Conservation (phyloP, 257 asterid species). For the Gentiana straminea region DNA sequence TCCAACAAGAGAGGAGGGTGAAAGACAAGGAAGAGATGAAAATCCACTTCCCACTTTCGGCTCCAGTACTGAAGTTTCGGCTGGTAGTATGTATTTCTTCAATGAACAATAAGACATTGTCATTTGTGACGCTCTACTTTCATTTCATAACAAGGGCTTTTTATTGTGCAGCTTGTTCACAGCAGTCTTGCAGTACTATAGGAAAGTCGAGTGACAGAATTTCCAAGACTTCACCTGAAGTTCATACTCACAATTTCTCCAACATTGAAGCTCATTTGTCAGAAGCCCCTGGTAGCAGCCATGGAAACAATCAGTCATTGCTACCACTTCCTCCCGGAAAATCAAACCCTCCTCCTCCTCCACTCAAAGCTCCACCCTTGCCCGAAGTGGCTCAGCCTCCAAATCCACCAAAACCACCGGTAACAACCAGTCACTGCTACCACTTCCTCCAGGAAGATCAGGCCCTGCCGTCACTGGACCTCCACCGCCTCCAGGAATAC, state of each 20-base stretch:
- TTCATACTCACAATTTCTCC: conserved; percentile 12
- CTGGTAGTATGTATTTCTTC: conserved; percentile 26
- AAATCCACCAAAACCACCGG: no score
- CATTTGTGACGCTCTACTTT: conserved; percentile 2
- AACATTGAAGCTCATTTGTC: conserved; percentile 17
- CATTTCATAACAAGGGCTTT: conserved; percentile 11
- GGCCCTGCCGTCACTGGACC: conserved; percentile 9
- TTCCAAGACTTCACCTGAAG: conserved; percentile 26
- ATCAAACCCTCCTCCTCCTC: conserved; percentile 26
- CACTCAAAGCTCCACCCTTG: no score
- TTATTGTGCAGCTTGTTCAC: conserved; percentile 37
- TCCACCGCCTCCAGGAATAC: conserved; percentile 11
- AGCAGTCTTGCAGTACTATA: conserved; percentile 17
- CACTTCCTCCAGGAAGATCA: no score
- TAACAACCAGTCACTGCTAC: no score
- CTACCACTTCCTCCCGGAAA: conserved; percentile 80
- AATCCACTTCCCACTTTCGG: conserved; percentile 55
- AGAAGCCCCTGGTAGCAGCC: conserved; percentile 15
- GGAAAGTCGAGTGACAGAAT: conserved; percentile 16
- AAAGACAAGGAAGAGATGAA: conserved; percentile 50
- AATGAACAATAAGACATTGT: conserved; percentile 3
- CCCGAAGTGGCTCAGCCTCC: no score
- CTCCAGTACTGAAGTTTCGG: conserved; percentile 35
- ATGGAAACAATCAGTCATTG: conserved; percentile 14
- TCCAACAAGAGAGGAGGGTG: conserved; percentile 43